Evolutionary conservation across 2,329 filamentous ascomycete genomes (phyloP), one percentile per base, ranked within the genome.

Genomic region (Endocalyx cinctus): DNA sequence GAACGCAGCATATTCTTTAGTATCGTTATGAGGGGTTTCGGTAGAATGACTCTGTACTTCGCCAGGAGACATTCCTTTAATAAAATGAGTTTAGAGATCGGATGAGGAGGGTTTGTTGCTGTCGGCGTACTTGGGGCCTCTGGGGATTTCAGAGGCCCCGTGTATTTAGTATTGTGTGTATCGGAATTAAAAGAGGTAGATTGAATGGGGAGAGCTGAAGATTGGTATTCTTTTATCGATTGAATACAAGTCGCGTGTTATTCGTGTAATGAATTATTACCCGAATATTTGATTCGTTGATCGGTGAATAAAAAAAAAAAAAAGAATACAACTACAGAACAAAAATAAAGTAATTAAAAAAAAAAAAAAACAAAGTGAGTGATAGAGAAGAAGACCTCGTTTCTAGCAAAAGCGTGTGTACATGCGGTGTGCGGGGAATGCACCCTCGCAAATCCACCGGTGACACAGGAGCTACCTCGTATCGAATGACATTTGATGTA

Each of bases 361-460:
- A 15, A n/a, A 27, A 10, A 19, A 10, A 17, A 6, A 5, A 13
- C 7, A 19, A 13, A 25, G 27, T 17, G 14, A 8, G 27, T 29
- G 17, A 7, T n/a, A 17, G n/a, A 17, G 20, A 25, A 17, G 18
- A 25, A 16, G 27, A 11, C 10, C 5, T 23, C n/a, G 27, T 18
- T 17, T 29, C 12, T 5, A 5, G 15, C 14, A 17, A 29, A 18
- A 19, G 27, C 20, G 27, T 15, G 27, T 12, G 27, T 16, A 16
- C 10, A 17, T 30, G 15, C 67, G 67, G 68, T 67, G 67, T 73
- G 71, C 71, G 72, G 72, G 71, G 67, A 70, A 68, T 52, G 59
- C 60, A 71, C 69, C 70, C 71, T 69, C 69, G 66, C 70, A 66
- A 71, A 68, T 71, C 70, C 67, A 69, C 70, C 69, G 67, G 67